Conservation (phyloP, 805 yeast species). For the Candida namnaoensis region DNA sequence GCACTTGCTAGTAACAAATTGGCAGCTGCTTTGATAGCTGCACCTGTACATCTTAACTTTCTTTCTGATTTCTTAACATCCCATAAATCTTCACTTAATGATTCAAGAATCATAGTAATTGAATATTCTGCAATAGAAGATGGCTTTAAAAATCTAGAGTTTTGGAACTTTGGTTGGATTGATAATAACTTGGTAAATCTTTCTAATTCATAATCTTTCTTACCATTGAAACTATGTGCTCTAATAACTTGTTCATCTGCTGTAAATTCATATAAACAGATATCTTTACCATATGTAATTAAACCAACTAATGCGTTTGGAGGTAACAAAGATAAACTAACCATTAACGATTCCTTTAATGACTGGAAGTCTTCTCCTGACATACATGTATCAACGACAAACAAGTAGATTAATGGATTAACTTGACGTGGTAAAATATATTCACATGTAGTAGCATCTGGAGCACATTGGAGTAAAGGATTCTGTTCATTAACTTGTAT, state of each 20-base stretch:
- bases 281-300: conserved; percentile 51
- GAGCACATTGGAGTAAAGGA: conserved; percentile 24
- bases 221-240: conserved; percentile 45
- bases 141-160: conserved; percentile 9
- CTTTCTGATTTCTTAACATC: conserved; percentile 37
- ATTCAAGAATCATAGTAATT: conserved; percentile 38
- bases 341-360: conserved; percentile 39
- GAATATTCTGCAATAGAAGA: conserved; percentile 33
- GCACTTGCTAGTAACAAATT: conserved; percentile 27
- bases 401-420: conserved; percentile 38
- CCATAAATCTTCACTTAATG: conserved; percentile 39
- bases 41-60: conserved; percentile 47
- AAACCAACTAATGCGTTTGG: conserved; percentile 48
- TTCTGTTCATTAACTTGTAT: conserved; percentile 17
- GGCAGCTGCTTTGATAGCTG: conserved; percentile 44
- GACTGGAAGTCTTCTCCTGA: conserved; percentile 42
- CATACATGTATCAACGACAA: conserved; percentile 49
- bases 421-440: conserved; percentile 27
- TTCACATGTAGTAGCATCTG: conserved; percentile 41
- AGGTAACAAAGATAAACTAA: conserved; percentile 41
- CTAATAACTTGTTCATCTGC: conserved; percentile 22
- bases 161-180: background rate
- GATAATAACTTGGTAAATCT: background rate
- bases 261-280: conserved; percentile 45
- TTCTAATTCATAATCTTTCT: conserved; percentile 31